These are phyloP conservation scores for Pulicaria dysenterica DNA, from an alignment of 129 eudicot species.

Conservation along the genomic window DNA sequence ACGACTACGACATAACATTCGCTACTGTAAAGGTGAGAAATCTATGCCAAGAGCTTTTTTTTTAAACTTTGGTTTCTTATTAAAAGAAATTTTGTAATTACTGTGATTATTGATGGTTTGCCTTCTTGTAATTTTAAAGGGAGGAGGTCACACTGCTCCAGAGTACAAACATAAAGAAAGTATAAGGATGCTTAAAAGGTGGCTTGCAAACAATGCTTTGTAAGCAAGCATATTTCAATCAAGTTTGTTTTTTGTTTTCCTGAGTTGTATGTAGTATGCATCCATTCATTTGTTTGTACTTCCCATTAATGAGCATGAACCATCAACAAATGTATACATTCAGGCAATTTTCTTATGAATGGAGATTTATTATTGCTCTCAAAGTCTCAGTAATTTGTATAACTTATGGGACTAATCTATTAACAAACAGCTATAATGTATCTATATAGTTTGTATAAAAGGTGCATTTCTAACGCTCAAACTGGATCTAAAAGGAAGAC, in stretches of 20 bases:
- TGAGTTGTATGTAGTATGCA: background rate
- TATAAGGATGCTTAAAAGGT: conserved; percentile 28
- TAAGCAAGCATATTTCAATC: background rate
- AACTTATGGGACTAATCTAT: too few species aligned
- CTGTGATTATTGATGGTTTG: background rate
- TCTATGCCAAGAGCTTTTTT: background rate
- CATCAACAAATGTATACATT: too few species aligned
- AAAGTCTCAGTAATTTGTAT: too few species aligned
- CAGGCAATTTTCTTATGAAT: too few species aligned
- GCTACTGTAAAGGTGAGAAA: conserved; percentile 35
- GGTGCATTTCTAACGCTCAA: too few species aligned
- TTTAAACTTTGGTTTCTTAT: background rate
- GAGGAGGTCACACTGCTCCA: conserved; percentile 39
- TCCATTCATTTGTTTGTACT: background rate
- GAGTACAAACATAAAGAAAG: conserved; percentile 29
- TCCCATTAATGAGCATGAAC: too few species aligned
- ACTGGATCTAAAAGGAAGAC: too few species aligned
- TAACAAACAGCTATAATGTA: too few species aligned
- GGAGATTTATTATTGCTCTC: too few species aligned
- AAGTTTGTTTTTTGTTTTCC: background rate
- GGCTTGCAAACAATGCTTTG: conserved; percentile 28
- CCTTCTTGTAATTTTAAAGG: conserved; percentile 8
- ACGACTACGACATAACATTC: conserved; percentile 27
- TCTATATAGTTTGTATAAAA: too few species aligned
- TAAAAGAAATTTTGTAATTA: background rate